Evolutionary conservation across 225 moss, liverwort and hornwort species (phyloP).

Genomic region (Marchantia polymorpha): DNA sequence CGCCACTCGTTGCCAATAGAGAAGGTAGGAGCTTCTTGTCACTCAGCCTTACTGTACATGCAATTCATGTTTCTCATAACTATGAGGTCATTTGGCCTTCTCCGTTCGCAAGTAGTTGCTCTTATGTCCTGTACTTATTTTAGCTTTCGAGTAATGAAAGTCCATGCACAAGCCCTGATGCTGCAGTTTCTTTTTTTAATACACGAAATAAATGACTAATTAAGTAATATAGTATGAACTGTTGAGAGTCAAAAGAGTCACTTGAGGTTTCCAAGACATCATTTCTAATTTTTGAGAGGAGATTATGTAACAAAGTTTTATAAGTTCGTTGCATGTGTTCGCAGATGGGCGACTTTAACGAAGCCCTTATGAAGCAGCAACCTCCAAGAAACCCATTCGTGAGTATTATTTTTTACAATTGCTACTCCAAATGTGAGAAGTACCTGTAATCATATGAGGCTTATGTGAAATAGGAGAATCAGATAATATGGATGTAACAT

Average conservation of each 20-base stretch:
- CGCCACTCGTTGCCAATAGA: constrained; percentile 97
- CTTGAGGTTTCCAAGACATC: too few relatives aligned
- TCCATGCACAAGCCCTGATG: too few relatives aligned
- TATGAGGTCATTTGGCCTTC: too few relatives aligned
- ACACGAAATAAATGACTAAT: too few relatives aligned
- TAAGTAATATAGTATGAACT: too few relatives aligned
- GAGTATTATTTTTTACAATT: constrained; percentile 40
- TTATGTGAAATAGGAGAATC: not conserved
- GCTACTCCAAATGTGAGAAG: not conserved
- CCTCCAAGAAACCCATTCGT: constrained; percentile 95
- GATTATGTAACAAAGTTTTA: not conserved
- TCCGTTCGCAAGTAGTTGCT: too few relatives aligned
- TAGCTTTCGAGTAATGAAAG: too few relatives aligned
- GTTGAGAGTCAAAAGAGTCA: too few relatives aligned
- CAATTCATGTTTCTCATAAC: not conserved
- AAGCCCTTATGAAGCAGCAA: constrained; percentile 98
- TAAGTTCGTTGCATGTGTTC: not conserved
- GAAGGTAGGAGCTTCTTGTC: constrained; percentile 53
- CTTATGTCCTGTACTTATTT: too few relatives aligned
- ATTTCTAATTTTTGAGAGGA: too few relatives aligned
- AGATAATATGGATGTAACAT: not conserved
- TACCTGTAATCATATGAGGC: not conserved
- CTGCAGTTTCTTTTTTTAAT: too few relatives aligned
- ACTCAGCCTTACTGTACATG: not conserved
- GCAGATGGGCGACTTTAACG: constrained; percentile 99